Base-by-base conservation (phyloP, 257 asterid genomes). In the Buddleja alternifolia region DNA sequence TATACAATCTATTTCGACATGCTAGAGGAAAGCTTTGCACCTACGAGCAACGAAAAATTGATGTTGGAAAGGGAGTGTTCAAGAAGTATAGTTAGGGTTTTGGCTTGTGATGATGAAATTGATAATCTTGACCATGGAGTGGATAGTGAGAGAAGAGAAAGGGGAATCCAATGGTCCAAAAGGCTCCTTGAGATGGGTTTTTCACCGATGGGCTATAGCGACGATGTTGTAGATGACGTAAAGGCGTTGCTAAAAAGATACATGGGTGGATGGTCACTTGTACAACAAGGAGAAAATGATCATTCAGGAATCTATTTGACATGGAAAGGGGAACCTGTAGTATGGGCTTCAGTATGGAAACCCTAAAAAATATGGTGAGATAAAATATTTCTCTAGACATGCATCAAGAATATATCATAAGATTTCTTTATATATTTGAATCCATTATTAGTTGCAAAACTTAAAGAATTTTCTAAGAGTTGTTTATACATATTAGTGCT, bases 281-380 rank as follows among this genome's bases (percentile, higher is more conserved):
- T 75, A 14, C 66, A 47, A 42, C 57, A 75, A 3, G 67, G 68
- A 10, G 84, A 76, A 16, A 80, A 79, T 47, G 81, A 64, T 56
- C 51, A 34, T 6, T 34, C 75, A 4, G 92, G 96, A 29, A 57
- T 90, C 67, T 84, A 82, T 77, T 82, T 90, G 84, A 73, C 84
- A 37, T 93, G 97, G 97, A 88, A 89, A 80, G 90, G 90, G 23
- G 92, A 90, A 51, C 79, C 88, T 47, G 96, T 85, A 3, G 86
- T 93, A 3, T 93, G 97, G 99, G 87, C 95, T 29, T 88, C 96
- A 39, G 83, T 90, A 1, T 93, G 99, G 99, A 90, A 91, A 66
- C 89, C 91, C 64, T 85, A 69, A 73, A 23, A 40, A 5, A 41
- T 1, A 36, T 19, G 23, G 9, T 41, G 40, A 39, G 10, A 48